Conservation (phyloP, 371 early-diverging fungal genomes). For the Rhizopus sp. region DNA sequence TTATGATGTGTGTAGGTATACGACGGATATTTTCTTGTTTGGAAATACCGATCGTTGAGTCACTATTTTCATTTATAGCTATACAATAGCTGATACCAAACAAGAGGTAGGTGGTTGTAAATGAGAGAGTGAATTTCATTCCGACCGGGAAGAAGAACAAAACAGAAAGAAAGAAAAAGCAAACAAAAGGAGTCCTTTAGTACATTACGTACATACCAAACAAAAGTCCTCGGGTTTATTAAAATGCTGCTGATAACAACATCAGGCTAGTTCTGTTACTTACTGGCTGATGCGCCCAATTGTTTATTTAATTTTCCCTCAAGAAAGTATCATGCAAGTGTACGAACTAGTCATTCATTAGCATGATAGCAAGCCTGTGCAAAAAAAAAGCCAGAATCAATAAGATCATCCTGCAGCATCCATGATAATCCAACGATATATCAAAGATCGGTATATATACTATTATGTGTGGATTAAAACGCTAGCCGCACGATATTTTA, state of each 20-base stretch:
- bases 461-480: background rate
- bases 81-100: background rate
- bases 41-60: background rate
- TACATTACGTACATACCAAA: background rate
- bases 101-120: slow-evolving; percentile 11
- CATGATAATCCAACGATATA: background rate
- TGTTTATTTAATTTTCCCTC: too few relatives aligned
- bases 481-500: background rate
- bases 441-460: background rate
- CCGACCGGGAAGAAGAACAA: background rate
- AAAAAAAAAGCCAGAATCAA: too few relatives aligned
- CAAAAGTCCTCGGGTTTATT: background rate
- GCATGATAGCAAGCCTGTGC: too few relatives aligned
- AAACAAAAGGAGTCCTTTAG: background rate
- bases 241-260: too few relatives aligned
- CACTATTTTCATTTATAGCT: background rate
- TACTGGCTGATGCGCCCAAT: too few relatives aligned
- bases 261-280: too few relatives aligned
- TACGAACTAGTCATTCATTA: too few relatives aligned
- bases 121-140: slow-evolving; percentile 11
- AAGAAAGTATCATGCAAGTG: too few relatives aligned
- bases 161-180: background rate
- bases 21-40: background rate
- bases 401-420: too few relatives aligned
- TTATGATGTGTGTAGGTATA: slow-evolving; percentile 24